These are phyloP conservation scores for Psilocybe cubensis DNA, from an alignment of 768 basidiomycete species.

Conservation along the genomic window DNA sequence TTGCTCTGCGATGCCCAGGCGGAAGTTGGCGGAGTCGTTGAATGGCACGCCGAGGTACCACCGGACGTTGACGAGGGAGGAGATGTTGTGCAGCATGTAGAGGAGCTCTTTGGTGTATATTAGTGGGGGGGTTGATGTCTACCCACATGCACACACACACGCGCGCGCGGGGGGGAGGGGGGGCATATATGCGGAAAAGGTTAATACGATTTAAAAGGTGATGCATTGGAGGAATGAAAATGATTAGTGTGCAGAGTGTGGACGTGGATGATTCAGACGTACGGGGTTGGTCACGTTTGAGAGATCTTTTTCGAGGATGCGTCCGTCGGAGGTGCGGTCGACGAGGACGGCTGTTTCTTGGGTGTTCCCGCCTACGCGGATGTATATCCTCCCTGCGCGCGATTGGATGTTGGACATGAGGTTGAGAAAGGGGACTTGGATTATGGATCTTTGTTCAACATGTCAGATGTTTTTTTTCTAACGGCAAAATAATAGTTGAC, in stretches of 20 bases:
- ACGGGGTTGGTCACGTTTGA: constrained; percentile 42
- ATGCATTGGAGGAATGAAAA: neutral
- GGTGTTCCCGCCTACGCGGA: constrained; percentile 83
- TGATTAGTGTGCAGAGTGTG: neutral
- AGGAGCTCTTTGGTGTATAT: constrained; percentile 68
- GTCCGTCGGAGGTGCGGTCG: constrained; percentile 47
- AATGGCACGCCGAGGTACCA: constrained; percentile 78
- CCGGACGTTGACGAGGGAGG: constrained; percentile 57
- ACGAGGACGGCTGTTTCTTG: constrained; percentile 69
- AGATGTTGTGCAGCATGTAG: constrained; percentile 67
- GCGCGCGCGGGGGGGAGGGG: too few relatives aligned
- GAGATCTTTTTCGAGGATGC: constrained; percentile 53
- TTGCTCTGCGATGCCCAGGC: constrained; percentile 58
- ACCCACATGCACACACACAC: neutral
- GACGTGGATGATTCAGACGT: constrained; percentile 13
- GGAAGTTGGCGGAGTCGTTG: constrained; percentile 61
- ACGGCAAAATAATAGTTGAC: too few relatives aligned
- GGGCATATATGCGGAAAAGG: too few relatives aligned
- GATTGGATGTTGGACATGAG: constrained; percentile 72
- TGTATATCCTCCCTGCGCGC: constrained; percentile 60
- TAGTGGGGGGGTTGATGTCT: constrained; percentile 74
- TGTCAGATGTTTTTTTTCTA: too few relatives aligned
- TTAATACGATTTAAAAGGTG: too few relatives aligned
- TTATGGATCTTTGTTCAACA: constrained; percentile 38
- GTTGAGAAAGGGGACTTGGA: constrained; percentile 76